Percentiles rank a stretch among this genome's conserved stretches.
Evolutionary conservation across 2,329 filamentous ascomycete species (phyloP).

Genomic region (Diaporthe vaccinii): DNA sequence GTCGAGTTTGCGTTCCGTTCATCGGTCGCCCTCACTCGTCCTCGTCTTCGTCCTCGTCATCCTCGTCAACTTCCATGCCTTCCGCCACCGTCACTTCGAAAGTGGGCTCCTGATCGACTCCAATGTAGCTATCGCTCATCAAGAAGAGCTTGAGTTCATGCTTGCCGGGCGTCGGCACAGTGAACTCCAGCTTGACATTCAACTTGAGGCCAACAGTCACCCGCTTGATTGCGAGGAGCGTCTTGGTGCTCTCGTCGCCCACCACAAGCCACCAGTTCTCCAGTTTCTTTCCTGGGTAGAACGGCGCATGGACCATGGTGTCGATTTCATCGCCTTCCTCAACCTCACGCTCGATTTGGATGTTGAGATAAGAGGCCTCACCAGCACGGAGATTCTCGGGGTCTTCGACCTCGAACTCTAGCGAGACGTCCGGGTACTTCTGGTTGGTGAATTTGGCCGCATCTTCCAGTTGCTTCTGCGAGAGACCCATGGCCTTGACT

Average conservation of each 20-base stretch:
- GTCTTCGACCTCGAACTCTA: conserved; percentile 90
- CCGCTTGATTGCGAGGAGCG: conserved; percentile 91
- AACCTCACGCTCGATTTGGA: conserved; percentile 87
- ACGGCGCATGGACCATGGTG: conserved; percentile 90
- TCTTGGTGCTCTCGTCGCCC: conserved; percentile 90
- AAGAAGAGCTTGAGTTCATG: conserved; percentile 92
- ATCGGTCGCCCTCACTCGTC: conserved; percentile 48
- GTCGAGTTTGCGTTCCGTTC: conserved; percentile 1
- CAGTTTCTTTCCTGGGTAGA: conserved; percentile 91
- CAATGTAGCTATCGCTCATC: conserved; percentile 97
- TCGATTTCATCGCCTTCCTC: conserved; percentile 81
- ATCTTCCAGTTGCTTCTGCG: conserved; percentile 85
- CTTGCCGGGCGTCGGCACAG: conserved; percentile 85
- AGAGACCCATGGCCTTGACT: conserved; percentile 82
- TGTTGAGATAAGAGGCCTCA: conserved; percentile 83
- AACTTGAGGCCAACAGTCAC: conserved; percentile 87
- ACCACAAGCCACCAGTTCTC: conserved; percentile 99
- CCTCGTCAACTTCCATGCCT: conserved; percentile 94
- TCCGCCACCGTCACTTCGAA: conserved; percentile 90
- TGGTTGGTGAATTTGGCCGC: conserved; percentile 96
- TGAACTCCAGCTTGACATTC: conserved; percentile 87
- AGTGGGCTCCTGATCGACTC: conserved; percentile 93
- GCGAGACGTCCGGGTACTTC: conserved; percentile 94
- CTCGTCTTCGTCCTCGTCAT: conserved; percentile 83
- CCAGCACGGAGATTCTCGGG: conserved; percentile 84